phyloP scores from a whole-genome alignment of 768 basidiomycete genomes.

The Cytidiella melzeri region DNA sequence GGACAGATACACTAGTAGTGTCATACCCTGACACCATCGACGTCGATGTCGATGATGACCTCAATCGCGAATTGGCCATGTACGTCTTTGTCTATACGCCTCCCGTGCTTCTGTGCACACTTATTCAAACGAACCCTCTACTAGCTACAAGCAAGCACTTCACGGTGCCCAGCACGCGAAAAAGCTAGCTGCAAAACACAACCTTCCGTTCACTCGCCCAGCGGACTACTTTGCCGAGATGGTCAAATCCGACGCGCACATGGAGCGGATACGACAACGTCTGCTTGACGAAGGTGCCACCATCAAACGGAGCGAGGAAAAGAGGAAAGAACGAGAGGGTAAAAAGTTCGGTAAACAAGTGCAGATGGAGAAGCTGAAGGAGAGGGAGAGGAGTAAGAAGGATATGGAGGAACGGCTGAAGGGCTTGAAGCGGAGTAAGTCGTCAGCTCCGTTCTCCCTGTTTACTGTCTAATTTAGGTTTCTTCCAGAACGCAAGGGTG shows the following conservation, averaged over 20 bases:
- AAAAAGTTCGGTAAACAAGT: slow-evolving; percentile 99
- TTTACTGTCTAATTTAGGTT: not conserved
- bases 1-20: slow-evolving; percentile 78
- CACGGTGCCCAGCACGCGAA: slow-evolving; percentile 75
- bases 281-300: slow-evolving; percentile 82
- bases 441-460: not conserved
- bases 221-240: slow-evolving; percentile 97
- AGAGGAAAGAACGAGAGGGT: slow-evolving; percentile 84
- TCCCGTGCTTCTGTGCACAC: not conserved
- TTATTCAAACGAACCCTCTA: slow-evolving; percentile 3
- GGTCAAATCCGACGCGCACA: slow-evolving; percentile 95
- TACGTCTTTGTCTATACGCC: slow-evolving; percentile 35
- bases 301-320: slow-evolving; percentile 90
- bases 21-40: slow-evolving; percentile 69
- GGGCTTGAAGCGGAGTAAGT: slow-evolving; percentile 83
- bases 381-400: slow-evolving; percentile 85
- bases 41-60: slow-evolving; percentile 79
- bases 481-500: slow-evolving; percentile 72
- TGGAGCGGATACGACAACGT: slow-evolving; percentile 92
- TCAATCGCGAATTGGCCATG: slow-evolving; percentile 95
- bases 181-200: slow-evolving; percentile 68
- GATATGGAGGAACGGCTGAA: slow-evolving; percentile 85
- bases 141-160: slow-evolving; percentile 97
- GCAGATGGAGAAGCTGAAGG: slow-evolving; percentile 89
- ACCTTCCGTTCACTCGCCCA: slow-evolving; percentile 86